Evolutionary conservation across 1,139 yeast genomes (phyloP).

Genomic region (Tardiomyces blankii): DNA sequence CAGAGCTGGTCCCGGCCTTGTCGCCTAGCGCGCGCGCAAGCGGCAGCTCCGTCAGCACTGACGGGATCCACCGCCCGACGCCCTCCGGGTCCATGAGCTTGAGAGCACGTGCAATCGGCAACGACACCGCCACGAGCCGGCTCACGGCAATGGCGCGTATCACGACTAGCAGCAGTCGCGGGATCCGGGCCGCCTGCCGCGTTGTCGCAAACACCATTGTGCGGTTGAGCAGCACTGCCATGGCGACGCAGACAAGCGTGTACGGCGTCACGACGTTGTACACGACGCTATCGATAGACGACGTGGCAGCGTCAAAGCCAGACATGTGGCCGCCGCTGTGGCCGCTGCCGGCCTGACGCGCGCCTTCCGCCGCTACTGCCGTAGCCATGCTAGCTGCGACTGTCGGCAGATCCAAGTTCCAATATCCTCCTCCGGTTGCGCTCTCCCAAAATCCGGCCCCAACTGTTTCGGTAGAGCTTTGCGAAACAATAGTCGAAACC

Average conservation of each 20-base stretch:
- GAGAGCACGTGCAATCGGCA: constrained; percentile 32
- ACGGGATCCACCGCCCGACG: background rate
- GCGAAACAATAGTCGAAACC: too few relatives aligned
- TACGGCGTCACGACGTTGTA: constrained; percentile 30
- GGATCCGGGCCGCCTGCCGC: constrained; percentile 30
- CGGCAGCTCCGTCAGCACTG: background rate
- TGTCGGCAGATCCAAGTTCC: too few relatives aligned
- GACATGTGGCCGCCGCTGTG: too few relatives aligned
- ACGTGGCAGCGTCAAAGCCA: too few relatives aligned
- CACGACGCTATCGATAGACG: background rate
- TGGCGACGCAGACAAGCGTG: constrained; percentile 44
- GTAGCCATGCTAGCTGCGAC: too few relatives aligned
- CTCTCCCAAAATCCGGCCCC: too few relatives aligned
- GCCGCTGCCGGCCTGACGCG: too few relatives aligned
- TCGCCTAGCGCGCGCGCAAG: background rate
- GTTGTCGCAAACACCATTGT: constrained; percentile 59
- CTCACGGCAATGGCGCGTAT: constrained; percentile 32
- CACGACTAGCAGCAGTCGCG: constrained; percentile 18
- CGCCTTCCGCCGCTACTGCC: too few relatives aligned
- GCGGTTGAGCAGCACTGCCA: constrained; percentile 55
- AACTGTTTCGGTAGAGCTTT: too few relatives aligned
- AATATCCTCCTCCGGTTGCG: too few relatives aligned
- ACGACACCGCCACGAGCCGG: constrained; percentile 26
- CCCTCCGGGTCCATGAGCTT: constrained; percentile 15
- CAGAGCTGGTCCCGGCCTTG: background rate